phyloP scores from a whole-genome alignment of 192 early-diverging fungal genomes.

The Allomyces arbusculus region DNA sequence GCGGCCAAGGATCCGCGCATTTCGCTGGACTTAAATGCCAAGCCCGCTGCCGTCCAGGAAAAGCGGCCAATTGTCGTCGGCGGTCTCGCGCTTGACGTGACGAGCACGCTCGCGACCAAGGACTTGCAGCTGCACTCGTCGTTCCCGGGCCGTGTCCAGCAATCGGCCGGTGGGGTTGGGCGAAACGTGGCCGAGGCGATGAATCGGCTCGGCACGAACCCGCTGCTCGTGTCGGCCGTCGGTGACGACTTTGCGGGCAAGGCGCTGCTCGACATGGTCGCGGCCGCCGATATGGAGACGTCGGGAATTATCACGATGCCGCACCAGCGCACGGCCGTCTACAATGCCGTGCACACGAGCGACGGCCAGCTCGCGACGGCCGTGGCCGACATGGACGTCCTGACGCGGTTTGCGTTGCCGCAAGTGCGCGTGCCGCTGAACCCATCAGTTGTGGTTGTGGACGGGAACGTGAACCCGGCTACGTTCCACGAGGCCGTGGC shows the following conservation, averaged over 20 bases:
- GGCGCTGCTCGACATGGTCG: slow-evolving; percentile 28
- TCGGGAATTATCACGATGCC: slow-evolving; percentile 1
- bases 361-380: slow-evolving; percentile 56
- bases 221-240: slow-evolving; percentile 42
- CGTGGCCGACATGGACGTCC: slow-evolving; percentile 85
- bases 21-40: slow-evolving; percentile 4
- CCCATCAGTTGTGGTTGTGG: slow-evolving; percentile 40
- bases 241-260: slow-evolving; percentile 50
- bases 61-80: slow-evolving; percentile 60
- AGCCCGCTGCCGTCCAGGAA: background rate
- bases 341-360: slow-evolving; percentile 52
- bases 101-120: slow-evolving; percentile 20
- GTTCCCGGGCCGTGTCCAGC: slow-evolving; percentile 40
- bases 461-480: slow-evolving; percentile 42
- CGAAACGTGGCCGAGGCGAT: slow-evolving; percentile 78
- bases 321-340: slow-evolving; percentile 43
- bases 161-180: slow-evolving; percentile 71
- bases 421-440: slow-evolving; percentile 4
- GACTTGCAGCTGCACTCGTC: slow-evolving; percentile 29
- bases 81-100: slow-evolving; percentile 70
- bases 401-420: slow-evolving; percentile 21
- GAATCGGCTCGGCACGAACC: slow-evolving; percentile 32
- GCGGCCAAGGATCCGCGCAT: background rate
- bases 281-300: slow-evolving; percentile 32
- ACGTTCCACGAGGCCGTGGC: slow-evolving; percentile 5